Conservation (phyloP, 148 eudicot species). For the Rhododendron henanense region DNA sequence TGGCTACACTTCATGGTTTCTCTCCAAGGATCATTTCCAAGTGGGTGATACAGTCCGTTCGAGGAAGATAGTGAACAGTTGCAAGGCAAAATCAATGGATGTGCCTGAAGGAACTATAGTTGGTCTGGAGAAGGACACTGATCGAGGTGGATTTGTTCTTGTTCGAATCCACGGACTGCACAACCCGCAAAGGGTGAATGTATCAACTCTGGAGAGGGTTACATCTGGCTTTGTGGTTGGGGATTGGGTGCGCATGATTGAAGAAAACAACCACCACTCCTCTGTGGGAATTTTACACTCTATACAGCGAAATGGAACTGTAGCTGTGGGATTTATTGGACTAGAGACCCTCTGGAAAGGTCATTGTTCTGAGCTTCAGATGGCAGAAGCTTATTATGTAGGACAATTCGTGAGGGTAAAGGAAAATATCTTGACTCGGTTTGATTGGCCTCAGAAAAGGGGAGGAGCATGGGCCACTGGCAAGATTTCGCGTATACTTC, state of each 20-base stretch:
- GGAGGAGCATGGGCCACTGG: constrained; percentile 71
- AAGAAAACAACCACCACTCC: constrained; percentile 51
- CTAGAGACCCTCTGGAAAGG: constrained; percentile 77
- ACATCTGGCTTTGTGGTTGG: constrained; percentile 70
- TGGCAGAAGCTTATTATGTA: constrained; percentile 46
- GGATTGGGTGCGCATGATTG: constrained; percentile 72
- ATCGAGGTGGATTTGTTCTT: constrained; percentile 43
- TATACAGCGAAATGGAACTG: constrained; percentile 60
- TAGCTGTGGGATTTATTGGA: constrained; percentile 61
- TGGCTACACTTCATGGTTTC: constrained; percentile 64
- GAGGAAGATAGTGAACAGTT: constrained; percentile 43
- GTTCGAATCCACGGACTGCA: constrained; percentile 62
- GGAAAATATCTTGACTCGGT: constrained; percentile 43
- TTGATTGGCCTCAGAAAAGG: constrained; percentile 68
- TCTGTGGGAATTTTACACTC: constrained; percentile 66
- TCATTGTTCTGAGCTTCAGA: constrained; percentile 46
- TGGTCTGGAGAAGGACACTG: constrained; percentile 45
- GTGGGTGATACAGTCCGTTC: constrained; percentile 87
- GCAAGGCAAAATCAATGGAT: constrained; percentile 47
- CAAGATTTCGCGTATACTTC: constrained; percentile 51
- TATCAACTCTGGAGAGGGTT: constrained; percentile 64
- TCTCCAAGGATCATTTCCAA: constrained; percentile 62
- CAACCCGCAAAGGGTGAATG: constrained; percentile 53
- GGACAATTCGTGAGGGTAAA: constrained; percentile 72
- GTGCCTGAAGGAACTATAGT: constrained; percentile 79